A percentile compares a stretch with the other conserved stretches of the same genome.
These are phyloP conservation scores for Amylocystis lapponica DNA, from an alignment of 768 basidiomycete species.

Conservation along the genomic window DNA sequence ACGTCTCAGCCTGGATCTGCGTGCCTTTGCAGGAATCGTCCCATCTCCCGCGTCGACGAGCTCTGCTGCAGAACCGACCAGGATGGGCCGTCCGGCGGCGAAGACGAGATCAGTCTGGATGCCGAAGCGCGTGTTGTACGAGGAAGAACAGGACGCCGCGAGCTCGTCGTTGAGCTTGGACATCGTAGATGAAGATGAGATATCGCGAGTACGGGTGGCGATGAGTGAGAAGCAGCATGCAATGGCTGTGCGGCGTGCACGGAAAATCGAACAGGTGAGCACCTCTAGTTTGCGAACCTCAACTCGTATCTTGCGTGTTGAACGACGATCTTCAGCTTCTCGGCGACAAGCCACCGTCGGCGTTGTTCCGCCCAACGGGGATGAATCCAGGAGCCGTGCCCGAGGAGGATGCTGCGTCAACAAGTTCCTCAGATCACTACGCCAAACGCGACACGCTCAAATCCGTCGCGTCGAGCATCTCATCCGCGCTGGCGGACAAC, in stretches of 20 bases:
- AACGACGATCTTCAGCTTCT: constrained; percentile 33
- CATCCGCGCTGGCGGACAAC: constrained; percentile 1
- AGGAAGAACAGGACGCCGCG: not conserved
- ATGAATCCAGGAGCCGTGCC: too few relatives aligned
- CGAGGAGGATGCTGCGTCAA: constrained; percentile 14
- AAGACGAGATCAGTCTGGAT: constrained; percentile 1
- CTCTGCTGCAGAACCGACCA: not conserved
- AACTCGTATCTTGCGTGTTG: not conserved
- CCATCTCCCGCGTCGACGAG: not conserved
- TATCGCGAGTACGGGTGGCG: too few relatives aligned
- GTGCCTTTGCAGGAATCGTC: constrained; percentile 1
- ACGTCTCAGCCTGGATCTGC: constrained; percentile 9
- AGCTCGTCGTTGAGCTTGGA: not conserved
- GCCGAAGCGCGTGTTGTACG: not conserved
- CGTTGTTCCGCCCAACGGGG: constrained; percentile 27
- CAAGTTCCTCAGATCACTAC: constrained; percentile 8
- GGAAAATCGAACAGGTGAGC: constrained; percentile 47
- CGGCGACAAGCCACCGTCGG: constrained; percentile 41
- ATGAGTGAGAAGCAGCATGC: constrained; percentile 31
- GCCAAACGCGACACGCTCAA: constrained; percentile 19
- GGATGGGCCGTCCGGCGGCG: not conserved
- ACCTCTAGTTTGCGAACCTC: not conserved
- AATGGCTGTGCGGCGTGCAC: constrained; percentile 39
- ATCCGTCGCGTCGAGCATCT: constrained; percentile 16
- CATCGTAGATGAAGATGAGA: not conserved